Evolutionary conservation across 495 filamentous ascomycete species (phyloP).

Genomic region (Penicillium nucicola): DNA sequence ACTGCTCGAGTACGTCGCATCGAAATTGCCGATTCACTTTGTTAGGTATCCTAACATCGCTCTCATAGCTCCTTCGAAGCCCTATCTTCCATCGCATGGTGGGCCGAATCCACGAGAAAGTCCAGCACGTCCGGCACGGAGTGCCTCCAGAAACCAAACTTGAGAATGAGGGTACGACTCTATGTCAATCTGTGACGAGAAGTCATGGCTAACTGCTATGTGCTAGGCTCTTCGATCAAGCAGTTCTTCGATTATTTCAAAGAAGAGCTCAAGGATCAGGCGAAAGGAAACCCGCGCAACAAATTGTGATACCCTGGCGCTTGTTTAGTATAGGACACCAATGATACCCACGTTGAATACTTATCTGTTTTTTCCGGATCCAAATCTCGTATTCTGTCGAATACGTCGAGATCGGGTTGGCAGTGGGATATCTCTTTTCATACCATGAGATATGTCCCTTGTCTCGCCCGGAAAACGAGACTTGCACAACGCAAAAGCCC

Average conservation of each 20-base stretch:
- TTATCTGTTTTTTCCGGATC: background rate
- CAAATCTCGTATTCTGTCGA: background rate
- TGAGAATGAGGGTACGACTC: constrained; percentile 41
- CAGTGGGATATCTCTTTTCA: constrained; percentile 46
- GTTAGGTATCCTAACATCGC: constrained; percentile 14
- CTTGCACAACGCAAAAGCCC: background rate
- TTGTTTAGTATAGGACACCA: constrained; percentile 8
- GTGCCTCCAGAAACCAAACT: constrained; percentile 55
- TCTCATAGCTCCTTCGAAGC: constrained; percentile 57
- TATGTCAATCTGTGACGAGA: background rate
- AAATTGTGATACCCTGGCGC: constrained; percentile 24
- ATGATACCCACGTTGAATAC: constrained; percentile 19
- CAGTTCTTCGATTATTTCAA: constrained; percentile 54
- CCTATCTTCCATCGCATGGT: constrained; percentile 59
- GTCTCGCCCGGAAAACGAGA: constrained; percentile 48
- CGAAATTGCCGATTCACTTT: background rate
- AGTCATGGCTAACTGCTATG: constrained; percentile 10
- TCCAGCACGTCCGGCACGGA: constrained; percentile 51
- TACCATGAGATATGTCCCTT: constrained; percentile 46
- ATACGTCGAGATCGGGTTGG: constrained; percentile 34
- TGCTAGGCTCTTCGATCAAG: constrained; percentile 25
- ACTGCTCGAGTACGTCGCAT: constrained; percentile 34
- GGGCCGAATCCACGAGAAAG: constrained; percentile 49
- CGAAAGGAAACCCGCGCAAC: constrained; percentile 44
- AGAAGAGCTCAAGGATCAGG: constrained; percentile 58